Conservation (phyloP, 768 basidiomycete genomes). For the Russula foetens region DNA sequence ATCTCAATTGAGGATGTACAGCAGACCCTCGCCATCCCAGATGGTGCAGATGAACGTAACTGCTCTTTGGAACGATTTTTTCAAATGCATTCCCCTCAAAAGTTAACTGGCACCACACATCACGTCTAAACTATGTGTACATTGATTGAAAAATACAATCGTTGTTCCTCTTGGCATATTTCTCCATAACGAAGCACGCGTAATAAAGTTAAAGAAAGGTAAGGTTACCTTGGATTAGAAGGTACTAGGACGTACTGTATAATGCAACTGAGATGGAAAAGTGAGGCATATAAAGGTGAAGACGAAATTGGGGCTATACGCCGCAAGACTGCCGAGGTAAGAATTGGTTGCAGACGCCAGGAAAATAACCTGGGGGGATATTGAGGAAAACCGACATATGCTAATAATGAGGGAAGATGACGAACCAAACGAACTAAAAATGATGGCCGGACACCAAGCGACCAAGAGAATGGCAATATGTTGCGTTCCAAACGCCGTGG, state of each 20-base stretch:
- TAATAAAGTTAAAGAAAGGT: neutral
- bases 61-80: too few species aligned
- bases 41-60: too few species aligned
- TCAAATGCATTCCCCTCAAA: too few species aligned
- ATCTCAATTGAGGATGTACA: too few species aligned
- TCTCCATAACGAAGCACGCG: neutral
- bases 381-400: neutral
- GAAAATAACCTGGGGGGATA: conserved; percentile 6
- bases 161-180: neutral
- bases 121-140: neutral
- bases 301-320: neutral
- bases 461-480: conserved; percentile 51
- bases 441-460: conserved; percentile 50
- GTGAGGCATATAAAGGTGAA: neutral
- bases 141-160: neutral
- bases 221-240: neutral
- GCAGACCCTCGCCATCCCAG: too few species aligned
- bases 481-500: conserved; percentile 55
- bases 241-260: neutral
- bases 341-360: conserved; percentile 13
- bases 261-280: neutral
- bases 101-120: neutral
- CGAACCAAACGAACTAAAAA: conserved; percentile 50
- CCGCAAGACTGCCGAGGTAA: neutral
- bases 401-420: neutral